These are phyloP conservation scores for Penicillium lividum DNA, from an alignment of 495 filamentous ascomycete genomes.

Conservation along the genomic window DNA sequence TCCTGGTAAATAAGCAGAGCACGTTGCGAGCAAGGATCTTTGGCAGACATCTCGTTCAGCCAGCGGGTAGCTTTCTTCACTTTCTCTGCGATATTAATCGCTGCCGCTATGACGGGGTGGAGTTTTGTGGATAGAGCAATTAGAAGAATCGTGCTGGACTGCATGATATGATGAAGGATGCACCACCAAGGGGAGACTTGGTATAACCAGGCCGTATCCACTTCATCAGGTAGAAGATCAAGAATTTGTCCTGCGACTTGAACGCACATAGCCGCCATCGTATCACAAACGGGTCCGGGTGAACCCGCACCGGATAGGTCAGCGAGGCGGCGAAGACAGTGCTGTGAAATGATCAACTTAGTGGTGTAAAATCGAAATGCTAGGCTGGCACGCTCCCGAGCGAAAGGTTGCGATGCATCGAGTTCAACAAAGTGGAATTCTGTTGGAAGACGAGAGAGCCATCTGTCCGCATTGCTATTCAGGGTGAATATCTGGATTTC, in stretches of 20 bases:
- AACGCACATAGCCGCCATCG: constrained; percentile 53
- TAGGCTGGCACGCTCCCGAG: constrained; percentile 32
- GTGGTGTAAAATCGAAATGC: constrained; percentile 57
- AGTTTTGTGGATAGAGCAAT: constrained; percentile 51
- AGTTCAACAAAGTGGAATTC: constrained; percentile 31
- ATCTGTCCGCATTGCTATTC: constrained; percentile 24
- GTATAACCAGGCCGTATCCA: constrained; percentile 41
- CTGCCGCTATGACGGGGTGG: constrained; percentile 35
- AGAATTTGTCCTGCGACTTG: constrained; percentile 50
- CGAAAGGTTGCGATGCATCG: constrained; percentile 32
- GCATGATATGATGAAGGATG: constrained; percentile 60
- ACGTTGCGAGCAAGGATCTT: constrained; percentile 46
- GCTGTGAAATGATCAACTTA: constrained; percentile 57
- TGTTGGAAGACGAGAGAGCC: constrained; percentile 26
- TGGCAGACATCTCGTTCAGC: constrained; percentile 47
- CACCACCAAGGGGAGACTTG: constrained; percentile 59
- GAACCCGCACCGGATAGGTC: constrained; percentile 1
- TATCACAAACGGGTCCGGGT: constrained; percentile 43
- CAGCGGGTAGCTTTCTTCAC: constrained; percentile 51
- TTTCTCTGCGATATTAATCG: constrained; percentile 39
- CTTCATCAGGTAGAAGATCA: constrained; percentile 43
- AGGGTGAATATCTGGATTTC: constrained; percentile 22
- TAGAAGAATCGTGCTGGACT: constrained; percentile 56
- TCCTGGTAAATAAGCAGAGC: constrained; percentile 39
- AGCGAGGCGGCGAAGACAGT: constrained; percentile 56